Base-by-base conservation (phyloP, 805 yeast genomes). In the Maudiozyma turicensis region DNA sequence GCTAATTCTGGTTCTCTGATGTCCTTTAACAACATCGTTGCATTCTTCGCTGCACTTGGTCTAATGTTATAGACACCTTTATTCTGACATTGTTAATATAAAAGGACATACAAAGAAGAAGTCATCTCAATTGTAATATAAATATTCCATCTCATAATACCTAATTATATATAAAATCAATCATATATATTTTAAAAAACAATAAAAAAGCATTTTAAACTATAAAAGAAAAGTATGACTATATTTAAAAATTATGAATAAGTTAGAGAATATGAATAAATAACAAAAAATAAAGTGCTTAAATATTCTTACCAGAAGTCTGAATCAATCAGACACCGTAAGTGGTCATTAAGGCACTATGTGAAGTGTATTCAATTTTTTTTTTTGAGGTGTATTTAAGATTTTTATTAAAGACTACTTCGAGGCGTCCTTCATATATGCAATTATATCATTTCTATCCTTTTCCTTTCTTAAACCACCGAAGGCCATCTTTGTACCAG, bases 401-500 rank as follows among this genome's bases (percentile, higher is more conserved):
- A 35, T 35, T 35, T 9, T 1, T 13, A n/a, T 35, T 35, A 4
- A 9, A n/a, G 20, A 15, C 66, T 75, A 77, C 72, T 77, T 76
- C 57, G 72, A 58, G 51, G 82, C 82, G 51, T 65, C 62, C 40
- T 64, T 66, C 70, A 91, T 78, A 85, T 88, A 91, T 64, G 98
- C 81, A 67, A 91, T 75, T 72, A 93, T 77, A 72, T 93, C 98
- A 77, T 87, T 86, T 84, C 98, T 88, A 80, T 93, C 99, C 84
- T 89, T 91, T 58, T 89, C 84, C 82, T 93, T 93, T 90, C 93
- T 93, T 75, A 93, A 82, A 78, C 99, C 99, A 77, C 96, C 99
- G 66, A 91, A 93, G 58, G 99, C 98, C 99, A 93, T 93, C 86
- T 93, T 93, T 78, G 98, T 93, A 74, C 99, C 99, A 71, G 99